Conservation (phyloP, 192 early-diverging fungal genomes). For the Coemansia sp. region DNA sequence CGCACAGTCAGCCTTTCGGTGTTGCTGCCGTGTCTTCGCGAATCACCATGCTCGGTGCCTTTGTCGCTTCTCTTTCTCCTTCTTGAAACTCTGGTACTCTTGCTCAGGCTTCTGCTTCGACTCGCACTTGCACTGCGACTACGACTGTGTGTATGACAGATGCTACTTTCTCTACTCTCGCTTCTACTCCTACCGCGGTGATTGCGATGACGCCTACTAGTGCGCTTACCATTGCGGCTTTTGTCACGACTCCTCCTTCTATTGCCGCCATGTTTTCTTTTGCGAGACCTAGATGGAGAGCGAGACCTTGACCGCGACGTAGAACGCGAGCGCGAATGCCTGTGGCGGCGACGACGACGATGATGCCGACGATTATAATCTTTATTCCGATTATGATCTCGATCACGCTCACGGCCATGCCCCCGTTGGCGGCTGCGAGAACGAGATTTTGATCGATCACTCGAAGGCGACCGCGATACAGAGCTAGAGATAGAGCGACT, state of each 20-base stretch:
- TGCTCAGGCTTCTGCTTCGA: slow-evolving; percentile 22
- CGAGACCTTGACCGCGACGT: slow-evolving; percentile 24
- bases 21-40: neutral
- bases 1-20: neutral
- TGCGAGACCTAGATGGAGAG: slow-evolving; percentile 16
- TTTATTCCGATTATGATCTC: slow-evolving; percentile 12
- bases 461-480: slow-evolving; percentile 17
- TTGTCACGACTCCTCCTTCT: slow-evolving; percentile 10
- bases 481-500: slow-evolving; percentile 16
- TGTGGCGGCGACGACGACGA: slow-evolving; percentile 17
- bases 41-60: slow-evolving; percentile 1
- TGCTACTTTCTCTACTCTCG: slow-evolving; percentile 10
- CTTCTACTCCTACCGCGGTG: slow-evolving; percentile 6
- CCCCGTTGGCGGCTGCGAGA: slow-evolving; percentile 20
- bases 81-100: slow-evolving; percentile 5
- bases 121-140: slow-evolving; percentile 19
- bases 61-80: slow-evolving; percentile 3
- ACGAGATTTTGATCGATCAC: slow-evolving; percentile 20
- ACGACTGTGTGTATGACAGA: slow-evolving; percentile 11
- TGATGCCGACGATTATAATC: slow-evolving; percentile 1
- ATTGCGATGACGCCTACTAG: slow-evolving; percentile 9
- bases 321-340: slow-evolving; percentile 14
- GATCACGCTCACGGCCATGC: slow-evolving; percentile 11
- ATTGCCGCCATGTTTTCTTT: slow-evolving; percentile 15
- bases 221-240: slow-evolving; percentile 5